Percentiles rank a stretch among this genome's conserved stretches.
Conservation (phyloP, 2,329 filamentous ascomycete species). For the Colletotrichum sp. region DNA sequence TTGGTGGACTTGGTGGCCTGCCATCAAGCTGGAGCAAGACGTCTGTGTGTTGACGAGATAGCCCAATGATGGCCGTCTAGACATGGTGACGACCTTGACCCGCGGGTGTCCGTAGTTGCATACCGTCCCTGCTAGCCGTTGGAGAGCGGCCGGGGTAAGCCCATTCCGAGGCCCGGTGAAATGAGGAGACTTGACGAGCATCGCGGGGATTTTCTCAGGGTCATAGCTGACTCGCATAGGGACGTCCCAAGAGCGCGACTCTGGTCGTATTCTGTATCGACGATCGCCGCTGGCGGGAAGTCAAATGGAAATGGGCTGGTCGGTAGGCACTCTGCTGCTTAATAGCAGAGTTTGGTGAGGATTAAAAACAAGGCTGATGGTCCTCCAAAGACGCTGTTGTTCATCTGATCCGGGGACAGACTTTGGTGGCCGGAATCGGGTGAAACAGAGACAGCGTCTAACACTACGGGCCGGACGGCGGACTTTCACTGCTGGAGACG, state of each 20-base stretch:
- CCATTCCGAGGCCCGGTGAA: not conserved
- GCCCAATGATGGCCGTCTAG: not conserved
- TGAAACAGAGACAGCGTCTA: not conserved
- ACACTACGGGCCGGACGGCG: not conserved
- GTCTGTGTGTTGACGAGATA: not conserved
- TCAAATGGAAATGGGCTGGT: not conserved
- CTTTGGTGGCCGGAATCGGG: not conserved
- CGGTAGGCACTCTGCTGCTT: not conserved
- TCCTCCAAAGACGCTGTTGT: not conserved
- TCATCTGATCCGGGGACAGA: not conserved
- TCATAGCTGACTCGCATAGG: constrained; percentile 3
- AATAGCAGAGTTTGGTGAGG: not conserved
- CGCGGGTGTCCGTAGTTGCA: not conserved
- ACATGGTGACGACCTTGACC: not conserved
- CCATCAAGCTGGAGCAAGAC: not conserved
- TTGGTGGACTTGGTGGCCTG: not conserved
- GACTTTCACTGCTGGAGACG: not conserved
- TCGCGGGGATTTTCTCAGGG: not conserved
- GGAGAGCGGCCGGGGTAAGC: not conserved
- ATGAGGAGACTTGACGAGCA: not conserved
- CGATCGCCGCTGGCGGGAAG: not conserved
- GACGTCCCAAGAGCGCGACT: not conserved
- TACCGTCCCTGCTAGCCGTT: not conserved
- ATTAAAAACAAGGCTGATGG: not conserved
- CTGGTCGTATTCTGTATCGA: not conserved